Evolutionary conservation across 495 filamentous ascomycete genomes (phyloP).

Genomic region (Aspergillus carlsbadensis): DNA sequence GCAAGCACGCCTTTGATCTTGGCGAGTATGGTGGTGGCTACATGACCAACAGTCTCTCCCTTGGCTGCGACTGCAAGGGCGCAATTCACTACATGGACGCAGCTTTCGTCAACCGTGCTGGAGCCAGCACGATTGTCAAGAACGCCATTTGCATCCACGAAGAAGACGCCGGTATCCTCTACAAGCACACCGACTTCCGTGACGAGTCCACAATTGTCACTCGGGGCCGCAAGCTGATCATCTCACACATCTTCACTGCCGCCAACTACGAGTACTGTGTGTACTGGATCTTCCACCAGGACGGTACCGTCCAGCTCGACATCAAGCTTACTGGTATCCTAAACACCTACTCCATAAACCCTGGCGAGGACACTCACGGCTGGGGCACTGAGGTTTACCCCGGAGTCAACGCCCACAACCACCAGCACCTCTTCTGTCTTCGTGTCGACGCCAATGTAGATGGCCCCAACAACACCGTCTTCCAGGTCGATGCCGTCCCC

Average conservation of each 20-base stretch:
- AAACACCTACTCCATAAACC: conserved; percentile 85
- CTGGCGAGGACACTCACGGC: conserved; percentile 79
- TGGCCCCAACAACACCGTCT: conserved; percentile 81
- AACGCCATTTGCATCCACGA: conserved; percentile 98
- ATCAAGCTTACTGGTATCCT: conserved; percentile 95
- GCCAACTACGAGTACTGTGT: conserved; percentile 98
- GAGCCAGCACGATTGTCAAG: conserved; percentile 75
- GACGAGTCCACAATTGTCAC: conserved; percentile 86
- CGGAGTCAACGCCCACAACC: conserved; percentile 77
- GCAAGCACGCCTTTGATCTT: conserved; percentile 93
- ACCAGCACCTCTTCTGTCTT: conserved; percentile 95
- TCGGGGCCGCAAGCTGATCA: conserved; percentile 79
- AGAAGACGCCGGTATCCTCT: conserved; percentile 89
- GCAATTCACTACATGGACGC: conserved; percentile 90
- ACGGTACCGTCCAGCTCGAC: conserved; percentile 90
- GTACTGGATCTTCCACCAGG: conserved; percentile 93
- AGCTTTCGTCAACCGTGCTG: conserved; percentile 78
- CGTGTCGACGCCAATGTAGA: conserved; percentile 89
- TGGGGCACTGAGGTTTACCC: conserved; percentile 96
- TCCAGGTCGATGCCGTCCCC: conserved; percentile 71
- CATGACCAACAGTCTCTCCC: conserved; percentile 87
- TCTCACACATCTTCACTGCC: conserved; percentile 93
- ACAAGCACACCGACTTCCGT: conserved; percentile 96
- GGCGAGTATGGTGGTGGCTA: conserved; percentile 94
- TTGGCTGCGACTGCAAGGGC: conserved; percentile 95